These are phyloP conservation scores for Lepidium sativum DNA, from an alignment of 345 rosid genomes.

Conservation along the genomic window DNA sequence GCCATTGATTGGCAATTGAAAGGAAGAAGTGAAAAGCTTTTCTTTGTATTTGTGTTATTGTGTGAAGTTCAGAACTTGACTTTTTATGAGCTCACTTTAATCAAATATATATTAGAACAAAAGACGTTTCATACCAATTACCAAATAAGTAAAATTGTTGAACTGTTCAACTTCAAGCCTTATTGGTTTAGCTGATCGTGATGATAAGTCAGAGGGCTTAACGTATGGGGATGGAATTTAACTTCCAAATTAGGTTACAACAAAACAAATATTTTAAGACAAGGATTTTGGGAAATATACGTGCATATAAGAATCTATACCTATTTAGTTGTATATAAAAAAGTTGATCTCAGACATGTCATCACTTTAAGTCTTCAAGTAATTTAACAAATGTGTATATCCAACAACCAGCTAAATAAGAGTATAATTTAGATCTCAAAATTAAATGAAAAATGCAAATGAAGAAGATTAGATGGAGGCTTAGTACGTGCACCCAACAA, in stretches of 20 bases:
- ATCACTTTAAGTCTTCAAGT: neutral
- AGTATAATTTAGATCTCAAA: slow-evolving; percentile 1
- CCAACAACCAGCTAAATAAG: slow-evolving; percentile 9
- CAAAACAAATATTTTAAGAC: neutral
- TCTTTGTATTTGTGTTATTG: neutral
- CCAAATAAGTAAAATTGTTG: neutral
- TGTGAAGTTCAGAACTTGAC: neutral
- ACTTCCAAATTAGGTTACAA: slow-evolving; percentile 8
- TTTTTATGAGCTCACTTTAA: neutral
- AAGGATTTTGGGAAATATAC: slow-evolving; percentile 8
- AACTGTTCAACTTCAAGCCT: slow-evolving; percentile 6
- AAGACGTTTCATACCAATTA: neutral
- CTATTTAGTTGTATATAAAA: neutral
- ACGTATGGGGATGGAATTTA: slow-evolving; percentile 4
- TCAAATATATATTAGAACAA: neutral
- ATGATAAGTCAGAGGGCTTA: neutral
- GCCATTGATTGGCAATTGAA: slow-evolving; percentile 13
- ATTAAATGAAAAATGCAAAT: neutral
- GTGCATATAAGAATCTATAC: slow-evolving; percentile 12
- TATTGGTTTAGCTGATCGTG: slow-evolving; percentile 12
- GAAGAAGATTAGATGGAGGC: neutral
- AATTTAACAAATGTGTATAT: neutral
- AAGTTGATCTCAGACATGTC: neutral
- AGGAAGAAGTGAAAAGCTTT: neutral
- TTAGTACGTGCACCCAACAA: slow-evolving; percentile 22